Evolutionary conservation across 305 asterid genomes (phyloP).

Genomic region (Fraxinus albicans): DNA sequence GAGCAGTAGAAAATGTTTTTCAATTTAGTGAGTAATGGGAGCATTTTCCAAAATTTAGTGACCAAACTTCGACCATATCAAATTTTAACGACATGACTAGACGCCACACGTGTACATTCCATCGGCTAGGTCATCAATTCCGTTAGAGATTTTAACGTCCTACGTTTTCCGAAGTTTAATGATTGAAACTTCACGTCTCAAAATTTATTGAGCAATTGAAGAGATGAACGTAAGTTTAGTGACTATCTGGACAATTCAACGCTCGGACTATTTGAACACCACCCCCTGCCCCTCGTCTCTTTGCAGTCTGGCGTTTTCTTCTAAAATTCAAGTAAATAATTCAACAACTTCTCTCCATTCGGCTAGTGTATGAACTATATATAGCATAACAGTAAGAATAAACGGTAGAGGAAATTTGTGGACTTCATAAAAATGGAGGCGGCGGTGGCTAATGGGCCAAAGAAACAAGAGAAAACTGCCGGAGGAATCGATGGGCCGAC

Average conservation of each 20-base stretch:
- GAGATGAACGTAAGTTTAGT: too few species aligned
- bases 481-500: conserved; percentile 65
- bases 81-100: neutral
- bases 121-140: too few species aligned
- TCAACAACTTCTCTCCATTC: neutral
- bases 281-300: neutral
- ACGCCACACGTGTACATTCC: too few species aligned
- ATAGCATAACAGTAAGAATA: neutral
- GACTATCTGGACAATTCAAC: neutral
- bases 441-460: conserved; percentile 41
- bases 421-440: neutral
- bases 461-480: conserved; percentile 10
- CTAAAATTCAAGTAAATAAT: neutral
- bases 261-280: neutral
- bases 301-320: neutral
- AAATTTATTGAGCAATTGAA: too few species aligned
- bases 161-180: too few species aligned
- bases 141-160: too few species aligned
- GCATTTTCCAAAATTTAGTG: too few species aligned
- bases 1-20: too few species aligned
- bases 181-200: too few species aligned
- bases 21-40: too few species aligned
- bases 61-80: neutral
- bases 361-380: neutral
- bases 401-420: neutral